Evolutionary conservation across 495 filamentous ascomycete genomes (phyloP), one percentile per base, ranked within the genome.

Genomic region (Penicillium cosmopolitanum): DNA sequence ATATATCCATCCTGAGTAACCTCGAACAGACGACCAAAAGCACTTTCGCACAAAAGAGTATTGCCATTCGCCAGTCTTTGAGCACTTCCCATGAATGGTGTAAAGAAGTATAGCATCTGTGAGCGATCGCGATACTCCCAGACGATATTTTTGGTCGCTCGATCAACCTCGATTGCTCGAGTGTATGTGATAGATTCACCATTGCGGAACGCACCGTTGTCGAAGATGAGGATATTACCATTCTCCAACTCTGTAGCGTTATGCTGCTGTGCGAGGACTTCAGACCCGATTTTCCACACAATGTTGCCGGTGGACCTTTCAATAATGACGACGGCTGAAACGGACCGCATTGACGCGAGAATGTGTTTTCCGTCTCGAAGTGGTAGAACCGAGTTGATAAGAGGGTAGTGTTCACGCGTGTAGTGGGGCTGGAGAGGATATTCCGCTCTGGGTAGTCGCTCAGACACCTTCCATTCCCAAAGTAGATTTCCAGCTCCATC

Each of bases 1-100:
- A 70, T 47, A 50, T 58, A 50, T 1, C 63, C 60, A 12, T 73
- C 75, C 15, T 76, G 76, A 61, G 77, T 78, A 46, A 85, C 74
- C 65, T 83, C 82, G 18, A 84, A 74, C 31, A 85, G 71, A 57
- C 77, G 76, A 3, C 83, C 83, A 68, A 71, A 69, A 12, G 73
- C 77, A 50, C 72, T 74, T 60, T 82, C 79, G 16, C 73, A 79
- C 11, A 82, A 38, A 35, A 82, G 46, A 0, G 75, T 72, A 54
- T 80, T 82, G 35, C 74, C 77, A 56, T 72, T 74, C 5, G 9
- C 31, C 21, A 80, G 53, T 21, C 67, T 61, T 61, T 80, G 77
- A 8, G 77, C 79, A 31, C 71, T 71, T n/a, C 79, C 77, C 79
- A 82, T 82, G 50, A 80, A 80, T 11, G 77, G 77, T 4, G 77